Percentiles rank a stretch among this genome's conserved stretches.
Evolutionary conservation across 2,329 filamentous ascomycete species (phyloP).

Genomic region (Neofusicoccum umdonicola): DNA sequence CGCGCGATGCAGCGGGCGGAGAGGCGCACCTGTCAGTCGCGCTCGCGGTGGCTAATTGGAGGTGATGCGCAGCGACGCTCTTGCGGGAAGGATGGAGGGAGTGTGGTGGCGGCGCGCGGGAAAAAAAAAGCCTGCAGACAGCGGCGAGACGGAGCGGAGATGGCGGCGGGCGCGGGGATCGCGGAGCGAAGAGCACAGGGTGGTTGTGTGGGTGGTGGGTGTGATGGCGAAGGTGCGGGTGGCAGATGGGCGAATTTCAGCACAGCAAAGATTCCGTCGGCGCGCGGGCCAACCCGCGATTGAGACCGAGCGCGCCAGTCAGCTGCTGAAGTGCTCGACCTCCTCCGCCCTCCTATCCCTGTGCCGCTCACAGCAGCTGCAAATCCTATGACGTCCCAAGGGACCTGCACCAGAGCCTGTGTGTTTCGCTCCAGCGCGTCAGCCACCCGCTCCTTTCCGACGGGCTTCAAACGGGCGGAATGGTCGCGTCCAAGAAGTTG

Average conservation of each 20-base stretch:
- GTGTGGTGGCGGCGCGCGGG: not conserved
- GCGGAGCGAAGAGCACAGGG: slow-evolving; percentile 7
- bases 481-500: not conserved
- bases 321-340: slow-evolving; percentile 7
- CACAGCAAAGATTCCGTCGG: slow-evolving; percentile 15
- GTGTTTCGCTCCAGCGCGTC: not conserved
- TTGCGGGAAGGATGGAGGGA: not conserved
- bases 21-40: slow-evolving; percentile 13
- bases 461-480: not conserved
- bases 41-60: slow-evolving; percentile 4
- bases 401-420: not conserved
- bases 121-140: not conserved
- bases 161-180: not conserved
- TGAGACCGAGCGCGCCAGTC: not conserved
- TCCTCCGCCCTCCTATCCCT: not conserved
- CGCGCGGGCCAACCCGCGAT: slow-evolving; percentile 11
- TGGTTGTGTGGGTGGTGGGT: slow-evolving; percentile 13
- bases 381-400: not conserved
- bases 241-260: slow-evolving; percentile 15
- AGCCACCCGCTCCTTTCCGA: not conserved
- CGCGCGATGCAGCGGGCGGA: slow-evolving; percentile 2
- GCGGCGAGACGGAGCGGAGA: slow-evolving; percentile 4
- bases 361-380: slow-evolving; percentile 6
- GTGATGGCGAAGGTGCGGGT: slow-evolving; percentile 5
- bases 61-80: slow-evolving; percentile 6